These are phyloP conservation scores for Nepenthes gracilis DNA, from an alignment of 148 eudicot species.

Conservation along the genomic window DNA sequence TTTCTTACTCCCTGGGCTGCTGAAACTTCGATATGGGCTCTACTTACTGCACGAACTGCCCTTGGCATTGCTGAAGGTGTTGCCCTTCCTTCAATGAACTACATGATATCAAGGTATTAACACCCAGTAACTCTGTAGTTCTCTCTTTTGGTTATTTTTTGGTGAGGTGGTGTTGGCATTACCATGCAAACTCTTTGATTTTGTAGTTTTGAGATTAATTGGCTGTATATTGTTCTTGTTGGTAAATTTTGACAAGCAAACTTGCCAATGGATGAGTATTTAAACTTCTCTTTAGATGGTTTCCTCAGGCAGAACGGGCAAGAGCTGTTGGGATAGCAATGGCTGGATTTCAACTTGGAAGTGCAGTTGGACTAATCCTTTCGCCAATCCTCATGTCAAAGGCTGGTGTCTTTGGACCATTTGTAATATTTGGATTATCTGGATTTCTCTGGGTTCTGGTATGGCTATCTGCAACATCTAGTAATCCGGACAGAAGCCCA, in stretches of 20 bases:
- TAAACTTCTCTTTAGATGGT: constrained; percentile 56
- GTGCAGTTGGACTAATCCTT: constrained; percentile 79
- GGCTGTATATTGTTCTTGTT: not conserved
- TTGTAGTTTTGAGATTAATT: not conserved
- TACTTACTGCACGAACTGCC: constrained; percentile 61
- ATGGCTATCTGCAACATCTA: constrained; percentile 87
- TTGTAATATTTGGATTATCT: constrained; percentile 82
- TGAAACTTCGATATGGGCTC: constrained; percentile 54
- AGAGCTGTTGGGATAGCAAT: constrained; percentile 93
- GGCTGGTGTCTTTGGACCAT: constrained; percentile 83
- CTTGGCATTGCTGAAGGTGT: constrained; percentile 95
- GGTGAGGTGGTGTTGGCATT: not conserved
- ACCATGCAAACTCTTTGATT: not conserved
- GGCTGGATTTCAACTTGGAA: constrained; percentile 97
- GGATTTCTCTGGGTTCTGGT: constrained; percentile 93
- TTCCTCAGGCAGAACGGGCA: constrained; percentile 74
- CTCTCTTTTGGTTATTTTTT: not conserved
- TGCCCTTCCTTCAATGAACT: constrained; percentile 96
- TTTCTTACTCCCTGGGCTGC: constrained; percentile 96
- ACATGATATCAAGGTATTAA: constrained; percentile 68
- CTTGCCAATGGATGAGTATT: constrained; percentile 5
- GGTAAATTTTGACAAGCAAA: not conserved
- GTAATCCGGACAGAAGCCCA: constrained; percentile 61
- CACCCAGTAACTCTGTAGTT: not conserved
- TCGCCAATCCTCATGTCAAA: constrained; percentile 91